phyloP scores from a whole-genome alignment of 805 yeast species.

The Starmerella khaoyaiensis region DNA sequence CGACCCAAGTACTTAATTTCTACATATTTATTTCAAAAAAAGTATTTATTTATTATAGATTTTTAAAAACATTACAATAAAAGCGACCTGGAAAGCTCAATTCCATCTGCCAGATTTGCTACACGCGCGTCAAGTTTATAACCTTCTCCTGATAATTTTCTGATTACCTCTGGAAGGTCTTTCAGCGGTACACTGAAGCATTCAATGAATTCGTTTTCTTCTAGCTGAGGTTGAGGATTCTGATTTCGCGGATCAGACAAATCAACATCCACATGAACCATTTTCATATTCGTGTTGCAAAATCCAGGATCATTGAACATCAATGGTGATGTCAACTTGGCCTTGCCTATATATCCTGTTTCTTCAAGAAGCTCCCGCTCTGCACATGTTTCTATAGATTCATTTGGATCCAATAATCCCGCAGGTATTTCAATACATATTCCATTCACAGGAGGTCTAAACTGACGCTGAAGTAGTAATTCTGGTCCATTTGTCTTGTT shows the following conservation, averaged over 20 bases:
- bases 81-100: constrained; percentile 38
- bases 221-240: constrained; percentile 49
- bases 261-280: constrained; percentile 72
- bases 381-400: constrained; percentile 66
- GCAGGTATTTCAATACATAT: constrained; percentile 93
- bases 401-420: constrained; percentile 79
- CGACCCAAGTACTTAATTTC: too few species aligned
- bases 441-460: constrained; percentile 81
- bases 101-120: constrained; percentile 74
- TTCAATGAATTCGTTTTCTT: constrained; percentile 87
- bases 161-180: constrained; percentile 43
- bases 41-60: too few species aligned
- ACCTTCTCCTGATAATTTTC: constrained; percentile 46
- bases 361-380: constrained; percentile 80
- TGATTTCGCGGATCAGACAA: constrained; percentile 47
- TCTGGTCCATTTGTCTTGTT: constrained; percentile 40
- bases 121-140: constrained; percentile 76
- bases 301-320: constrained; percentile 75
- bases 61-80: neutral
- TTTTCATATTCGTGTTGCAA: constrained; percentile 72
- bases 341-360: constrained; percentile 77
- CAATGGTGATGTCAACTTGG: constrained; percentile 33
- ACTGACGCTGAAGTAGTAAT: constrained; percentile 69
- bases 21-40: too few species aligned
- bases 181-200: constrained; percentile 55